Evolutionary conservation across 2,329 filamentous ascomycete genomes (phyloP).

Genomic region (Sclerotinia borealis): DNA sequence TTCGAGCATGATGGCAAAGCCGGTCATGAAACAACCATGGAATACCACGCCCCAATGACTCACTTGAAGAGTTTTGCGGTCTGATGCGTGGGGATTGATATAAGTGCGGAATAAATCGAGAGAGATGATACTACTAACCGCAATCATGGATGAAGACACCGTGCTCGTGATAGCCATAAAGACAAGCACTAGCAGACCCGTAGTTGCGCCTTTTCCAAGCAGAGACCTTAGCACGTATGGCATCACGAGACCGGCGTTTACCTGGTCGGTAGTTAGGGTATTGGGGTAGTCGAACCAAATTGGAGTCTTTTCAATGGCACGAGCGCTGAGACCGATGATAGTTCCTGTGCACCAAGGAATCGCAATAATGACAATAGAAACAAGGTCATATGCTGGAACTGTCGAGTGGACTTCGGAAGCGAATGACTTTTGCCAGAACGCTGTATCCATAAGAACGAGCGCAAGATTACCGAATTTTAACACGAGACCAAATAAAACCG

Average conservation of each 20-base stretch:
- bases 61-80: slow-evolving; percentile 37
- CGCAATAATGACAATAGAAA: slow-evolving; percentile 43
- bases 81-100: slow-evolving; percentile 37
- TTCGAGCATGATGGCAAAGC: slow-evolving; percentile 41
- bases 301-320: slow-evolving; percentile 39
- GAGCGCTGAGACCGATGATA: slow-evolving; percentile 40
- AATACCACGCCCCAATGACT: slow-evolving; percentile 43
- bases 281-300: slow-evolving; percentile 36
- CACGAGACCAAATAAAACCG: slow-evolving; percentile 40
- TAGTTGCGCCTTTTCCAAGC: slow-evolving; percentile 27
- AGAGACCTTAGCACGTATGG: slow-evolving; percentile 31
- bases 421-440: slow-evolving; percentile 48
- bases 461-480: slow-evolving; percentile 40
- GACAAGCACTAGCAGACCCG: slow-evolving; percentile 40
- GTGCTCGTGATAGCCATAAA: slow-evolving; percentile 49
- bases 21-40: slow-evolving; percentile 44
- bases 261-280: slow-evolving; percentile 23
- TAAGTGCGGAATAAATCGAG: slow-evolving; percentile 47
- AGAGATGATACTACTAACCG: slow-evolving; percentile 44
- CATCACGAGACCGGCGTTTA: slow-evolving; percentile 27
- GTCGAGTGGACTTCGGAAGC: slow-evolving; percentile 42
- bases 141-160: slow-evolving; percentile 45
- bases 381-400: slow-evolving; percentile 38
- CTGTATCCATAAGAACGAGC: slow-evolving; percentile 41
- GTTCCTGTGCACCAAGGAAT: slow-evolving; percentile 43